phyloP scores from a whole-genome alignment of 164 flowering plant species.

The Houttuynia cordata region DNA sequence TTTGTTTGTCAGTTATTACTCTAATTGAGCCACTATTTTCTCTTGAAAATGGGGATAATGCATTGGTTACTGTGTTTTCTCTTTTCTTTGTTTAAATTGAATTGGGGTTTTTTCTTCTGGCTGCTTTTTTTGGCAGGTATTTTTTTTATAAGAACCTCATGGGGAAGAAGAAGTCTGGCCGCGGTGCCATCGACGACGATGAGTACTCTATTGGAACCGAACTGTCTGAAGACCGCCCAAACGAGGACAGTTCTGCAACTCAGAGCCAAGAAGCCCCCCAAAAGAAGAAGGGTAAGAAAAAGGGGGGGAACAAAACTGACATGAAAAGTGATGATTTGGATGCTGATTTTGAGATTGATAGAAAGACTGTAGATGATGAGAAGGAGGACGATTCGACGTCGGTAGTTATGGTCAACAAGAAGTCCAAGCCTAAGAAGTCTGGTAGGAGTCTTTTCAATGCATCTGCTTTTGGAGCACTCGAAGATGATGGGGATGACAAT shows the following conservation, averaged over 20 bases:
- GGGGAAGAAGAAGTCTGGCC: conserved; percentile 59
- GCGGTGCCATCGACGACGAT: conserved; percentile 64
- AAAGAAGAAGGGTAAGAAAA: conserved; percentile 56
- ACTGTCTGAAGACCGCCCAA: conserved; percentile 25
- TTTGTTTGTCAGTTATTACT: no score
- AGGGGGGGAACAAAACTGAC: conserved; percentile 6
- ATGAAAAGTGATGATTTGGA: conserved; percentile 5
- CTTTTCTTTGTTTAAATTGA: no score
- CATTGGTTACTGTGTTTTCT: no score
- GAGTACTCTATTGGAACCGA: conserved; percentile 67
- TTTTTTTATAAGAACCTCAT: conserved; percentile 13
- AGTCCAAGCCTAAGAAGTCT: conserved; percentile 21
- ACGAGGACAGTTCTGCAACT: background rate
- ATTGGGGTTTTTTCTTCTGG: background rate
- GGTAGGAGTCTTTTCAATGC: conserved; percentile 16
- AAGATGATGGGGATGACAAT: conserved; percentile 12
- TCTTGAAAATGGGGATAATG: no score
- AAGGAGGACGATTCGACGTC: conserved; percentile 24
- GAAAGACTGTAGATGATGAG: conserved; percentile 4
- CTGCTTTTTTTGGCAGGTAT: background rate
- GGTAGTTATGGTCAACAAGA: conserved; percentile 28
- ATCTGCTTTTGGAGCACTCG: conserved; percentile 16
- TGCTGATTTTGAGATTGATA: conserved; percentile 19
- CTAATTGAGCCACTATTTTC: no score
- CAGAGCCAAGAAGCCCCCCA: conserved; percentile 26